A percentile compares a stretch with the other conserved stretches of the same genome.
Evolutionary conservation across 176 grass and related monocot genomes (phyloP).

Genomic region (Neostapfia colusana): DNA sequence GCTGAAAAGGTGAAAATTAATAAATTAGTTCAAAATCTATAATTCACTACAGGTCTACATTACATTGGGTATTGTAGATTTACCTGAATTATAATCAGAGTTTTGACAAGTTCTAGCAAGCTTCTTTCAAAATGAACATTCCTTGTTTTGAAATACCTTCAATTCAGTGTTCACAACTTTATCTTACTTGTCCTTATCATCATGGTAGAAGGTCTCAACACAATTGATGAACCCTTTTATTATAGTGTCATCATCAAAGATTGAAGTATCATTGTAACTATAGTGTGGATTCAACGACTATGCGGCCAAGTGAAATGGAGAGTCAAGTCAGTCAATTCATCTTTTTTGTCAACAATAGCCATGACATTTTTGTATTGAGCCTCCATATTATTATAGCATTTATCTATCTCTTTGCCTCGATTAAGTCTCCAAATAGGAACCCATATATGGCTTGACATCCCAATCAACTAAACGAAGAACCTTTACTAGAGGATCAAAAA

Average conservation of each 20-base stretch:
- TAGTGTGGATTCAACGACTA: not conserved
- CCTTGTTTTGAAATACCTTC: not conserved
- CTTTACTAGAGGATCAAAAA: not conserved
- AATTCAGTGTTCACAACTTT: not conserved
- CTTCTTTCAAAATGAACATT: not conserved
- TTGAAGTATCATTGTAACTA: not conserved
- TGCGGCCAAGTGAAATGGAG: not conserved
- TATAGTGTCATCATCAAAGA: not conserved
- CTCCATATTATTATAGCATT: not conserved
- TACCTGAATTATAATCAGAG: not conserved
- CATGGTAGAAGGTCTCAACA: not conserved
- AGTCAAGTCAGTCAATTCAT: too few relatives aligned
- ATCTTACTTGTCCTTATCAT: not conserved
- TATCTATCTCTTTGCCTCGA: not conserved
- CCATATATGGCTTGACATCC: slow-evolving; percentile 13
- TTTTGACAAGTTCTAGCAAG: slow-evolving; percentile 10
- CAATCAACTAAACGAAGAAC: not conserved
- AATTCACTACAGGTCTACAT: not conserved
- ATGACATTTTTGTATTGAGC: not conserved
- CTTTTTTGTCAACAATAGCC: too few relatives aligned
- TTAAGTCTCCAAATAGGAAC: not conserved
- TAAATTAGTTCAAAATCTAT: not conserved
- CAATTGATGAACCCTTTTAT: not conserved
- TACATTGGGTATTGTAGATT: not conserved
- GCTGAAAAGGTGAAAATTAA: not conserved